Percentiles rank a stretch among this genome's conserved stretches.
These are phyloP conservation scores for Paecilomyces fulvus DNA, from an alignment of 2,329 filamentous ascomycete genomes.

Conservation along the genomic window DNA sequence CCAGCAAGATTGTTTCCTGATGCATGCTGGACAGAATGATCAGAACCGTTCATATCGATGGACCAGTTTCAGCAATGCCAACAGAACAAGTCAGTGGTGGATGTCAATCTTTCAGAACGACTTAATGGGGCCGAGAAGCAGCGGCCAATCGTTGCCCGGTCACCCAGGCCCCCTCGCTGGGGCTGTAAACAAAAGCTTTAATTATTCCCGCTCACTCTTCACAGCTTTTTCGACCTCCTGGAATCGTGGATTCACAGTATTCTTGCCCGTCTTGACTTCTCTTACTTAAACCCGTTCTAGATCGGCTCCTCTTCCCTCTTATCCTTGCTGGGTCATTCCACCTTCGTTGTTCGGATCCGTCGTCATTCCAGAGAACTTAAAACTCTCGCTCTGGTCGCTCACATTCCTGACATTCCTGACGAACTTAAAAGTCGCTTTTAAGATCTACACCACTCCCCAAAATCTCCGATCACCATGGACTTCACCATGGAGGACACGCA, in stretches of 20 bases:
- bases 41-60: too few species aligned
- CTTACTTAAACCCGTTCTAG: neutral
- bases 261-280: slow-evolving; percentile 1
- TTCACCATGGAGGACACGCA: slow-evolving; percentile 55
- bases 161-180: neutral
- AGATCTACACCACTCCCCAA: neutral
- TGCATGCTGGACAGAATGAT: too few species aligned
- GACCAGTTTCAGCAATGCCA: neutral
- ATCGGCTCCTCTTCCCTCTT: neutral
- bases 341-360: slow-evolving; percentile 18
- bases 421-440: slow-evolving; percentile 8
- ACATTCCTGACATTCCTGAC: slow-evolving; percentile 16
- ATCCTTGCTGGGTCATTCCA: slow-evolving; percentile 13
- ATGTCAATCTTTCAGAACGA: neutral
- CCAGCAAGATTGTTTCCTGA: too few species aligned
- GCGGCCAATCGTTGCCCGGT: slow-evolving; percentile 10
- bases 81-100: slow-evolving; percentile 1
- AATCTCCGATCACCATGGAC: slow-evolving; percentile 34
- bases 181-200: slow-evolving; percentile 13
- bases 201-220: neutral
- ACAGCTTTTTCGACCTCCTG: neutral
- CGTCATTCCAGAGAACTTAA: slow-evolving; percentile 25
- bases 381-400: slow-evolving; percentile 16
- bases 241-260: neutral
- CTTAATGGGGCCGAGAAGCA: neutral